A percentile compares a stretch with the other conserved stretches of the same genome.
Conservation (phyloP, 192 early-diverging fungal species). For the Coemansia aciculifera region DNA sequence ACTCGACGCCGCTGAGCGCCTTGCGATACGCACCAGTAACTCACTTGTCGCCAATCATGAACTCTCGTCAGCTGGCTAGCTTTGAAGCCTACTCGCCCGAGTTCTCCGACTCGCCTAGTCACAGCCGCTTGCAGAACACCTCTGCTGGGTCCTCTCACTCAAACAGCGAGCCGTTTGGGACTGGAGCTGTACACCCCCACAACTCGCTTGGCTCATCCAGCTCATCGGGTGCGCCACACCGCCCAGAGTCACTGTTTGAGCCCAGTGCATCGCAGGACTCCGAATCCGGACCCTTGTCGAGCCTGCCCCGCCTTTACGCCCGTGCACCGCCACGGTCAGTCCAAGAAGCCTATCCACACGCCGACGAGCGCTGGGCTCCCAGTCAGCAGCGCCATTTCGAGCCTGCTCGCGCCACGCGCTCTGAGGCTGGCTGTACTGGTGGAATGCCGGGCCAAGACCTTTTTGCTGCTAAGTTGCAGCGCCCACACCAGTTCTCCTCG, state of each 20-base stretch:
- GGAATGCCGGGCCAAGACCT: too few species aligned
- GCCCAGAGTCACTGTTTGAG: conserved; percentile 32
- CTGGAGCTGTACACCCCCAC: not conserved
- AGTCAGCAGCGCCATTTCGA: conserved; percentile 11
- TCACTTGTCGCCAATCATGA: conserved; percentile 12
- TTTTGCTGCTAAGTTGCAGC: not conserved
- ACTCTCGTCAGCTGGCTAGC: conserved; percentile 8
- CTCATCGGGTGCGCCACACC: conserved; percentile 23
- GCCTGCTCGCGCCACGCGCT: conserved; percentile 14
- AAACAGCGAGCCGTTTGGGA: not conserved
- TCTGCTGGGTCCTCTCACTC: conserved; percentile 3
- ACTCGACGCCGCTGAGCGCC: not conserved
- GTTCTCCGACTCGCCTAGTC: conserved; percentile 23
- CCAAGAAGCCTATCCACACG: conserved; percentile 15
- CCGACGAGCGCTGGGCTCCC: conserved; percentile 14
- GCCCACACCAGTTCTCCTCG: conserved; percentile 25
- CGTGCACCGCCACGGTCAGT: not conserved
- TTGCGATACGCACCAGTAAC: not conserved
- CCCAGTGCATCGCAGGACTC: conserved; percentile 26
- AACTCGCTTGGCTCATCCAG: conserved; percentile 12
- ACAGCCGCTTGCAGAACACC: not conserved
- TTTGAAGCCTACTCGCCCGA: conserved; percentile 41
- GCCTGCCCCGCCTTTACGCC: conserved; percentile 23
- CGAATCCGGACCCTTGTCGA: conserved; percentile 30
- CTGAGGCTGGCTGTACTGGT: conserved; percentile 11